Percentiles rank a stretch among this genome's conserved stretches.
Conservation (phyloP, 495 filamentous ascomycete genomes). For the Neurospora tetraspora region DNA sequence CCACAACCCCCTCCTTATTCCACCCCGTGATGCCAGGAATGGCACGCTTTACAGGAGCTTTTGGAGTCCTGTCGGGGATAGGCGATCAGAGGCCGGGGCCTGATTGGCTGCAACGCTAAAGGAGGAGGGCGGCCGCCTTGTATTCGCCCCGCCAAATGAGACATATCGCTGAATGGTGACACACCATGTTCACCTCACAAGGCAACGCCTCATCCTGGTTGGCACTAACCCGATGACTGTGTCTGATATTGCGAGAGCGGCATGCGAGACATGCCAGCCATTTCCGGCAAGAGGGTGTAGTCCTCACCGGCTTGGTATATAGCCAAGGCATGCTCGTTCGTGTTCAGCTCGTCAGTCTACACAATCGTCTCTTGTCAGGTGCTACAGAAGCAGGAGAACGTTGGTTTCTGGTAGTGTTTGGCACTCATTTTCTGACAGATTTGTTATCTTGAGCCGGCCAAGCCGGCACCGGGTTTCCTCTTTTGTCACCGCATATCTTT, state of each 20-base stretch:
- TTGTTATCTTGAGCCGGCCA: constrained; percentile 21
- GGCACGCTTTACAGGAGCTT: background rate
- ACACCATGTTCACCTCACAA: constrained; percentile 13
- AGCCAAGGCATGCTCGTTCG: background rate
- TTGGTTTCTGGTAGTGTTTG: background rate
- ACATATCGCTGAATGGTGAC: constrained; percentile 11
- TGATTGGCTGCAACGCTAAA: background rate
- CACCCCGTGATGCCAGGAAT: constrained; percentile 4
- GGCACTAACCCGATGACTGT: constrained; percentile 15
- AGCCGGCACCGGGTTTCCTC: constrained; percentile 15
- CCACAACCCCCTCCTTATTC: background rate
- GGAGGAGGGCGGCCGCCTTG: constrained; percentile 9
- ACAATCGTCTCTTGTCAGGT: constrained; percentile 7
- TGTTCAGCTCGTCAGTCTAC: constrained; percentile 3
- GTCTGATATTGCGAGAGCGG: background rate
- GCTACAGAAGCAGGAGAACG: constrained; percentile 6
- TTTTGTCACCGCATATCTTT: background rate
- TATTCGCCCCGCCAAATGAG: constrained; percentile 13
- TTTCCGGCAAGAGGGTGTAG: constrained; percentile 1
- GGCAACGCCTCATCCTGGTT: constrained; percentile 9
- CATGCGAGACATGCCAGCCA: constrained; percentile 5
- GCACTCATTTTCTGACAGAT: constrained; percentile 13
- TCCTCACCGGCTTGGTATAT: background rate
- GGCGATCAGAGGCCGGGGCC: background rate
- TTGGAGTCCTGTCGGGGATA: constrained; percentile 2